Conservation (phyloP, 331 rosid species). For the Erythrophleum ivorense region DNA sequence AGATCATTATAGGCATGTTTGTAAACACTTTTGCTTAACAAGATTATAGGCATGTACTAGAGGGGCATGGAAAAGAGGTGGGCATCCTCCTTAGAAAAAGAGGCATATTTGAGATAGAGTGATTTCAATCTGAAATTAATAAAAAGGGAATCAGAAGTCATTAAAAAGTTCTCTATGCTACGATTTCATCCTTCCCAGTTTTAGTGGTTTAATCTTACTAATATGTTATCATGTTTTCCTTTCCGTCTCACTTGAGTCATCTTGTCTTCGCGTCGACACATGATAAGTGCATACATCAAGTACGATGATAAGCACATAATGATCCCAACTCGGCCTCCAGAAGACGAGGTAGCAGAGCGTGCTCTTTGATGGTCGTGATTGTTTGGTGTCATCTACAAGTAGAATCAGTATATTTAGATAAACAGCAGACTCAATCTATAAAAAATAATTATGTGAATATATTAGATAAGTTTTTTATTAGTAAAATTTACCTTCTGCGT, state of each 20-base stretch:
- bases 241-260: background rate
- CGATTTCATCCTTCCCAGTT: background rate
- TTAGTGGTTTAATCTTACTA: background rate
- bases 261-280: background rate
- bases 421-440: too few species aligned
- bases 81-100: background rate
- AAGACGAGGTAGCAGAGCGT: background rate
- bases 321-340: background rate
- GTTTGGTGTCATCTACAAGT: too few species aligned
- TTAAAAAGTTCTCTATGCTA: background rate
- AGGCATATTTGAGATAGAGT: background rate
- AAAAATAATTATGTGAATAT: too few species aligned
- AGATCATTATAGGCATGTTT: background rate
- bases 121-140: background rate
- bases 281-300: background rate
- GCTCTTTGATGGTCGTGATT: too few species aligned
- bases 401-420: too few species aligned
- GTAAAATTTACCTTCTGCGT: too few species aligned
- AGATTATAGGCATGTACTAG: background rate
- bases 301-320: background rate
- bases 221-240: background rate
- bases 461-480: too few species aligned
- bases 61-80: background rate
- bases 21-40: background rate
- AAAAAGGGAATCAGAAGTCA: background rate